A percentile compares a stretch with the other conserved stretches of the same genome.
These are phyloP conservation scores for Marchantia paleacea DNA, from an alignment of 225 moss, liverwort and hornwort species.

Conservation along the genomic window DNA sequence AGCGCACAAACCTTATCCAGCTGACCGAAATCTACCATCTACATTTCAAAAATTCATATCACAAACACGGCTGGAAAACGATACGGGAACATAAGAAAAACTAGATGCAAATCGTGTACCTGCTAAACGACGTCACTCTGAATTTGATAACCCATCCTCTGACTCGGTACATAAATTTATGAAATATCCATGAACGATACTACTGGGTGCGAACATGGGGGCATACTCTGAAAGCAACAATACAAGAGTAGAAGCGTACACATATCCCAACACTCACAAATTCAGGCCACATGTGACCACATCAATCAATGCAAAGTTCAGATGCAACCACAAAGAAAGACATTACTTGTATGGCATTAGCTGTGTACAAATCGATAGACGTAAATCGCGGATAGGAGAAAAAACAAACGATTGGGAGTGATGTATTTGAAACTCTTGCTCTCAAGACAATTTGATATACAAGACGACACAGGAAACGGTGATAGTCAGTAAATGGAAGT, in stretches of 20 bases:
- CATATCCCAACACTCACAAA: conserved; percentile 8
- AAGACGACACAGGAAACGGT: conserved; percentile 8
- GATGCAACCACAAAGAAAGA: conserved; percentile 3
- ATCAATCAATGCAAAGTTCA: not conserved
- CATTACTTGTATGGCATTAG: conserved; percentile 2
- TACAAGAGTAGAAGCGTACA: conserved; percentile 9
- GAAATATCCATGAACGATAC: conserved; percentile 24
- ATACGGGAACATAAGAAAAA: conserved; percentile 9
- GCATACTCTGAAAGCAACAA: conserved; percentile 25
- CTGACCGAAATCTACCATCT: not conserved
- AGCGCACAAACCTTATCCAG: not conserved
- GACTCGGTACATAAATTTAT: conserved; percentile 10
- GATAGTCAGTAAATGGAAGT: not conserved
- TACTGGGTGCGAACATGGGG: conserved; percentile 18
- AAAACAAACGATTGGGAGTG: not conserved
- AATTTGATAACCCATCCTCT: conserved; percentile 23
- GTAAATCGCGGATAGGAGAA: not conserved
- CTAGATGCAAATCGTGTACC: conserved; percentile 19
- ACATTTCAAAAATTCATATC: not conserved
- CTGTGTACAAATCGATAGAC: not conserved
- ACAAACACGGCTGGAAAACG: conserved; percentile 16
- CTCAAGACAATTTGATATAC: conserved; percentile 7
- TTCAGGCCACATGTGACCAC: conserved; percentile 3
- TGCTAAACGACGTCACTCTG: conserved; percentile 25
- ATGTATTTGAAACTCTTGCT: not conserved